phyloP scores from a whole-genome alignment of 2,329 filamentous ascomycete species.

The Fusarium sp. region DNA sequence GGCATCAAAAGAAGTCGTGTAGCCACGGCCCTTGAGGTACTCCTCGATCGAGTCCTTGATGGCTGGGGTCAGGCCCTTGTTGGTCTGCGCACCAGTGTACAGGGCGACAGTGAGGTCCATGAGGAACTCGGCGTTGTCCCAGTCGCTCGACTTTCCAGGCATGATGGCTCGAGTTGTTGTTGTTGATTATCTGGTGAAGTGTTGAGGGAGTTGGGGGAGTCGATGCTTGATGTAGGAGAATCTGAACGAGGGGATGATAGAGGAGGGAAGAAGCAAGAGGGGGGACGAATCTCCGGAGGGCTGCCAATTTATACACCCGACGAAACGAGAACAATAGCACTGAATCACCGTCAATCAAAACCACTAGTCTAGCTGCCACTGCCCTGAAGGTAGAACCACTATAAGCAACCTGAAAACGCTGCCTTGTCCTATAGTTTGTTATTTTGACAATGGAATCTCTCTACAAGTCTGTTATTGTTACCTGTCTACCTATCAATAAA shows the following conservation, averaged over 20 bases:
- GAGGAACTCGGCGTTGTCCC: slow-evolving; percentile 51
- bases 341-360: not conserved
- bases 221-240: not conserved
- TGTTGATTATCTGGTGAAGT: not conserved
- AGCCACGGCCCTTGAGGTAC: slow-evolving; percentile 49
- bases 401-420: not conserved
- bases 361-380: not conserved
- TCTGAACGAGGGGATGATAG: not conserved
- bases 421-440: not conserved
- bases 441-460: not conserved
- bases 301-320: slow-evolving; percentile 3
- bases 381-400: not conserved
- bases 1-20: slow-evolving; percentile 57
- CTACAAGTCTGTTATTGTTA: not conserved
- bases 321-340: not conserved
- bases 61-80: slow-evolving; percentile 45
- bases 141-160: slow-evolving; percentile 40
- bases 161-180: slow-evolving; percentile 24
- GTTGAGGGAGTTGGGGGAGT: not conserved
- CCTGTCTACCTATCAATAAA: not conserved
- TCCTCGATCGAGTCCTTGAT: slow-evolving; percentile 48
- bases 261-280: not conserved
- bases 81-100: slow-evolving; percentile 46
- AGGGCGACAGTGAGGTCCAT: slow-evolving; percentile 50
- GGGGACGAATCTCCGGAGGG: not conserved